Conservation (phyloP, 2,329 filamentous ascomycete species). For the Mollisia scopiformis region DNA sequence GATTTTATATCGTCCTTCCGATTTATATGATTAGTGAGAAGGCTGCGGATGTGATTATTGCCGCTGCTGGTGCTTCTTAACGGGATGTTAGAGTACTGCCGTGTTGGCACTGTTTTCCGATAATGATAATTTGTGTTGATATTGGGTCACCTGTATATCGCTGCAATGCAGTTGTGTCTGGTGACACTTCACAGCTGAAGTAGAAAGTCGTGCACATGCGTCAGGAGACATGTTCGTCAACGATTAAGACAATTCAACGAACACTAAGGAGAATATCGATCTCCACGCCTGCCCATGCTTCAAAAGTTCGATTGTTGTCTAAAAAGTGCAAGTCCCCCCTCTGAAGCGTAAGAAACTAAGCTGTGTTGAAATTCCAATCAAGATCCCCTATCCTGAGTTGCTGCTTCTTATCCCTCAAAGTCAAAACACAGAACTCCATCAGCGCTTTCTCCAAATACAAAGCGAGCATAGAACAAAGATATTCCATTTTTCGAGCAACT, state of each 20-base stretch:
- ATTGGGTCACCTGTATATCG: not conserved
- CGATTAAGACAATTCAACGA: not conserved
- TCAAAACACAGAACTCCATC: too few relatives aligned
- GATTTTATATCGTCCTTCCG: constrained; percentile 53
- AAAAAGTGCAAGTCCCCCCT: too few relatives aligned
- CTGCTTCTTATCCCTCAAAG: too few relatives aligned
- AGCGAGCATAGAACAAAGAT: too few relatives aligned
- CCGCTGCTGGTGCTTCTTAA: not conserved
- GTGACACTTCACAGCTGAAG: not conserved
- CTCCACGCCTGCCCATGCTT: too few relatives aligned
- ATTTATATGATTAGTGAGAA: constrained; percentile 63
- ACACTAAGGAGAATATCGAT: not conserved
- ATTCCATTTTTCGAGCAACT: too few relatives aligned
- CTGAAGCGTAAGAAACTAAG: too few relatives aligned
- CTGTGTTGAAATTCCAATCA: too few relatives aligned
- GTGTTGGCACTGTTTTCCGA: not conserved
- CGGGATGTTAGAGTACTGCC: not conserved
- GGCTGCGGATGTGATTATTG: constrained; percentile 51
- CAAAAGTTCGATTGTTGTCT: too few relatives aligned
- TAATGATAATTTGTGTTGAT: not conserved
- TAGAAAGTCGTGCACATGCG: not conserved
- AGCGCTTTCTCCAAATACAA: too few relatives aligned
- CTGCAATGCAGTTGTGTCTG: not conserved
- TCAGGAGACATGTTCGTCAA: not conserved
- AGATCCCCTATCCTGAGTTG: too few relatives aligned